Conservation (phyloP, 257 asterid genomes). For the Solanum virginianum region DNA sequence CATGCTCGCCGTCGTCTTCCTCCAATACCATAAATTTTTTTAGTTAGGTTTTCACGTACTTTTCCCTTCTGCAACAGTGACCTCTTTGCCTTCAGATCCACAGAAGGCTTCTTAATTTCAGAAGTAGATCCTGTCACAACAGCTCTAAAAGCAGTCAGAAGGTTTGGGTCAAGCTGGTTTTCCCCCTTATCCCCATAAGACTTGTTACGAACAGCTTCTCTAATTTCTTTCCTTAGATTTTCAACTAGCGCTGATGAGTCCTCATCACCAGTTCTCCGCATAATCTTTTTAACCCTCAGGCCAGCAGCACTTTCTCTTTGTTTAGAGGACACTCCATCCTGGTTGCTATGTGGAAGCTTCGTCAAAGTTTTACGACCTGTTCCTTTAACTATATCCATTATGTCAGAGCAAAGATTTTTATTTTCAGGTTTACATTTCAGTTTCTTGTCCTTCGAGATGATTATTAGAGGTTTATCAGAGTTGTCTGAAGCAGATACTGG, state of each 20-base stretch:
- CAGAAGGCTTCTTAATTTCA: constrained; percentile 44
- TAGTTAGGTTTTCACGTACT: constrained; percentile 87
- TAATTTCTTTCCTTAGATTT: constrained; percentile 71
- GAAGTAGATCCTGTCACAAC: constrained; percentile 66
- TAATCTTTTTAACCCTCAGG: constrained; percentile 85
- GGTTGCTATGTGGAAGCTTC: constrained; percentile 17
- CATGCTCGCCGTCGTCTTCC: constrained; percentile 82
- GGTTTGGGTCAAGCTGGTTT: constrained; percentile 69
- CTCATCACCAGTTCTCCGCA: constrained; percentile 63
- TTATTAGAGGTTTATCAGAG: neutral
- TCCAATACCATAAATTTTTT: constrained; percentile 78
- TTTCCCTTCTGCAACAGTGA: constrained; percentile 82
- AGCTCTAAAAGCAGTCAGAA: constrained; percentile 89
- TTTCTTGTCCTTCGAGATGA: constrained; percentile 14
- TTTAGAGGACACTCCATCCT: constrained; percentile 16
- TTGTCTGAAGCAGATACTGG: constrained; percentile 23
- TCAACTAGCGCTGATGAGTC: constrained; percentile 62
- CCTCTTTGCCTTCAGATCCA: constrained; percentile 71
- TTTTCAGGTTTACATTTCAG: constrained; percentile 17
- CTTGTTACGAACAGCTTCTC: constrained; percentile 76
- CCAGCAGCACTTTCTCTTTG: constrained; percentile 52
- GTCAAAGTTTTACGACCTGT: constrained; percentile 36
- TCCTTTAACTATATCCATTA: constrained; percentile 65
- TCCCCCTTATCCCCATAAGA: constrained; percentile 53
- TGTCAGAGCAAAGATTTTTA: constrained; percentile 27